Base-by-base conservation (phyloP, 176 grass and related monocot species). In the Paspalum vaginatum region DNA sequence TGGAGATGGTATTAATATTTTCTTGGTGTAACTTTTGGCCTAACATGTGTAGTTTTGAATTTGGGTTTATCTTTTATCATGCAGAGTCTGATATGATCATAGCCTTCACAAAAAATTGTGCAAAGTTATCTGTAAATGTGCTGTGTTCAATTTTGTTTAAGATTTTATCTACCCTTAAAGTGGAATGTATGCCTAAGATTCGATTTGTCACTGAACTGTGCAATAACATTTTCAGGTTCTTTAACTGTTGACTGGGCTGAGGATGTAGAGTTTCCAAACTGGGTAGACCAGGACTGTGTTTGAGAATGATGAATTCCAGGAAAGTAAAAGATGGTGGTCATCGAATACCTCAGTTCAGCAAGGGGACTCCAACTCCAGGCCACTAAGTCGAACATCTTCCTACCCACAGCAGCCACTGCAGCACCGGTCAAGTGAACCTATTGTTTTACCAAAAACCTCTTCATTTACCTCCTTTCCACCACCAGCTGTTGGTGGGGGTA, bases 231-330 rank as follows among this genome's bases (percentile, higher is more conserved):
- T 86, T 65, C 88, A 98, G 96, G 90, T 89, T 98, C 96, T 81
- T 88, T 93, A 81, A 93, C 92, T 82, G 77, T 88, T 73, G 96
- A 98, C 63, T 98, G 90, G 96, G 65, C 74, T 48, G 87, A 92
- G 76, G 96, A 98, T 81, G 73, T 74, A 17, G 96, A 98, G 42
- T 68, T 79, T 78, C 52, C 81, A 54, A 93, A 91, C 65, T 93
- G 90, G 93, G 73, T 76, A 47, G 91, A 98, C 78, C 92, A 90
- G 14, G 84, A 93, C 37, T n/a, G 76, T 86, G 77, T 78, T 94
- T 61, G 88, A 91, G 70, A 85, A 76, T 56, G 92, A 93, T 53
- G 72, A 85, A 84, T 80, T 90, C 64, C 83, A 95, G 43, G 95
- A 98, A 64, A 84, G 80, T 68, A 93, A 97, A 77, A 81, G 87